These are phyloP conservation scores for Orbilia oligospora DNA, from an alignment of 2,329 filamentous ascomycete species.

Conservation along the genomic window DNA sequence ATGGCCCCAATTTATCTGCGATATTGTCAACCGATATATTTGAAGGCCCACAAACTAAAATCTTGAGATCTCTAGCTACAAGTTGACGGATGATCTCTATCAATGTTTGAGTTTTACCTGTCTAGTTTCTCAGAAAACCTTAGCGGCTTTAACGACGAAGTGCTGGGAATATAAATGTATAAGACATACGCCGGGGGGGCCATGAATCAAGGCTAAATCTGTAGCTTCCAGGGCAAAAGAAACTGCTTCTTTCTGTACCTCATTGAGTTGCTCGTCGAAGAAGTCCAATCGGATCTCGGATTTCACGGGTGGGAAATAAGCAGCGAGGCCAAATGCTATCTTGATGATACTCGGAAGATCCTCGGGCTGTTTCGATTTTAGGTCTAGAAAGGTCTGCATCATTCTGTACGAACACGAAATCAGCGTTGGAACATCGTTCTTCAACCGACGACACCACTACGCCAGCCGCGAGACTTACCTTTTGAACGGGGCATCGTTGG, in stretches of 20 bases:
- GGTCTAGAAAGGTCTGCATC: conserved; percentile 75
- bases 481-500: conserved; percentile 54
- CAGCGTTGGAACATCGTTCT: not conserved
- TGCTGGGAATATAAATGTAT: conserved; percentile 63
- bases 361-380: conserved; percentile 73
- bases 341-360: conserved; percentile 74
- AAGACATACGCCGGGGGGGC: conserved; percentile 79
- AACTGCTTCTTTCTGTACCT: conserved; percentile 78
- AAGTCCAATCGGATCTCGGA: conserved; percentile 72
- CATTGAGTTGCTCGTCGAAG: conserved; percentile 76
- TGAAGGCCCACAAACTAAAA: conserved; percentile 72
- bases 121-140: conserved; percentile 69
- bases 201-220: conserved; percentile 81
- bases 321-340: conserved; percentile 75
- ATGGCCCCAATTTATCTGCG: conserved; percentile 87
- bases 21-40: conserved; percentile 99
- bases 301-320: conserved; percentile 70
- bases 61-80: conserved; percentile 67
- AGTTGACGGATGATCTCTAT: conserved; percentile 96
- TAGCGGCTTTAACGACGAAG: not conserved
- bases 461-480: conserved; percentile 27
- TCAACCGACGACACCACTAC: not conserved
- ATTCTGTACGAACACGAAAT: conserved; percentile 70
- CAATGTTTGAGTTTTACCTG: conserved; percentile 95
- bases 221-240: conserved; percentile 83